Conservation (phyloP, 306 rosid genomes). For the Sicyos edulis region DNA sequence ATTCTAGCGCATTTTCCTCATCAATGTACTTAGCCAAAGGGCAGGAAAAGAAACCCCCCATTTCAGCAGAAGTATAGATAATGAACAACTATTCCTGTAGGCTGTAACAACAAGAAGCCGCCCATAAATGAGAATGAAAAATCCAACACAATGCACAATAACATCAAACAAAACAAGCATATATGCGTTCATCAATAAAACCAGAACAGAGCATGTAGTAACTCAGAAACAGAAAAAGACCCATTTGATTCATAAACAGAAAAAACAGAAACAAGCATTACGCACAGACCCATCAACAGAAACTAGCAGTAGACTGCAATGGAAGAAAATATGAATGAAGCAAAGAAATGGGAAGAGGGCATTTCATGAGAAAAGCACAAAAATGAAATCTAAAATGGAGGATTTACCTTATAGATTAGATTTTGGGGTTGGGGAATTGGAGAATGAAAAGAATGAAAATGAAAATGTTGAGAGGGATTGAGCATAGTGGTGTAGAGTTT, state of each 20-base stretch:
- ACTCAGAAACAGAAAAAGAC: background rate
- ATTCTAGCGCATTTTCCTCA: slow-evolving; percentile 16
- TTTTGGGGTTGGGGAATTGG: background rate
- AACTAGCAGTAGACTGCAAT: background rate
- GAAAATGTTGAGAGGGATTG: slow-evolving; percentile 5
- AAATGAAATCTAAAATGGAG: background rate
- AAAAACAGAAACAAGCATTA: slow-evolving; percentile 7
- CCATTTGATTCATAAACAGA: background rate
- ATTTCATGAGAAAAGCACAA: slow-evolving; percentile 7
- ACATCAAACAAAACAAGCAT: background rate
- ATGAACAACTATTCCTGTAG: slow-evolving; percentile 13
- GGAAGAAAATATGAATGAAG: background rate
- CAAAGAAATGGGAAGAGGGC: background rate
- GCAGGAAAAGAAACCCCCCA: slow-evolving; percentile 23
- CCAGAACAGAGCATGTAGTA: background rate
- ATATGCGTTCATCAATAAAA: background rate
- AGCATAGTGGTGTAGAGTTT: background rate
- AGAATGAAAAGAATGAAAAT: background rate
- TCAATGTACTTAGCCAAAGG: slow-evolving; percentile 18
- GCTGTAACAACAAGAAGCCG: slow-evolving; percentile 1
- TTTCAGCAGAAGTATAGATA: slow-evolving; percentile 1
- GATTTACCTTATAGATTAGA: slow-evolving; percentile 1
- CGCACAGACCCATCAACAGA: slow-evolving; percentile 5
- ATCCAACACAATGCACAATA: background rate
- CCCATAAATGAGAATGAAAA: slow-evolving; percentile 15